phyloP scores from a whole-genome alignment of 257 asterid genomes.

The Anisodus tanguticus region DNA sequence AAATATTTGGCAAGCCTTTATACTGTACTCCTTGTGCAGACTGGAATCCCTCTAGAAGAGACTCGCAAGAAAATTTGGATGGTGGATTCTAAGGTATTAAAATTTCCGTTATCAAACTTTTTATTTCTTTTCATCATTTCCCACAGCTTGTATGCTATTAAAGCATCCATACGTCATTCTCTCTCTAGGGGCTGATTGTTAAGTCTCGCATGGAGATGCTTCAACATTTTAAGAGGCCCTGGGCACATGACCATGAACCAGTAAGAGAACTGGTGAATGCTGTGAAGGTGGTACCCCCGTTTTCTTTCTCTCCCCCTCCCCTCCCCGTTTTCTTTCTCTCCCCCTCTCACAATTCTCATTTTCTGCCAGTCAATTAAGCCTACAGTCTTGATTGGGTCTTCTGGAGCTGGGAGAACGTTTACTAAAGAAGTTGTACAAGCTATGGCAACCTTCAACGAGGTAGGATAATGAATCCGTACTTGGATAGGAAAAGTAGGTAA shows the following conservation, averaged over 20 bases:
- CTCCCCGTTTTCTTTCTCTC: conserved; percentile 1
- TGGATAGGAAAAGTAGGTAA: background rate
- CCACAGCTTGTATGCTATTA: background rate
- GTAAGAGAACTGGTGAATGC: conserved; percentile 68
- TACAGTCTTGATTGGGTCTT: conserved; percentile 85
- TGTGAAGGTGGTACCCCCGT: conserved; percentile 58
- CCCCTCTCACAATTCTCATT: conserved; percentile 29
- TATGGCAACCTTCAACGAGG: conserved; percentile 79
- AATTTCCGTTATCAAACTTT: background rate
- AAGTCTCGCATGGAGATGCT: conserved; percentile 74
- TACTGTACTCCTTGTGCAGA: conserved; percentile 47
- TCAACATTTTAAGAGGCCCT: conserved; percentile 83
- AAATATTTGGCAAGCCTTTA: conserved; percentile 12
- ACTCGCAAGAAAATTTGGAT: conserved; percentile 89
- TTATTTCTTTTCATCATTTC: background rate
- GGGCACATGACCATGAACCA: conserved; percentile 90
- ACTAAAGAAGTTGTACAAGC: conserved; percentile 82
- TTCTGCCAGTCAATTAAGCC: conserved; percentile 75
- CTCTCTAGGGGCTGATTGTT: conserved; percentile 69
- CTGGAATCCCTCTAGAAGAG: conserved; percentile 80
- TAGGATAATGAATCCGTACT: conserved; percentile 26
- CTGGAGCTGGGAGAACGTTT: conserved; percentile 92
- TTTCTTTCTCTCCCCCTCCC: background rate
- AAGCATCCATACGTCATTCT: conserved; percentile 24
- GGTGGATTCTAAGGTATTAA: conserved; percentile 54